Conservation (phyloP, 2,329 filamentous ascomycete genomes). For the Hypoxylon sp. region DNA sequence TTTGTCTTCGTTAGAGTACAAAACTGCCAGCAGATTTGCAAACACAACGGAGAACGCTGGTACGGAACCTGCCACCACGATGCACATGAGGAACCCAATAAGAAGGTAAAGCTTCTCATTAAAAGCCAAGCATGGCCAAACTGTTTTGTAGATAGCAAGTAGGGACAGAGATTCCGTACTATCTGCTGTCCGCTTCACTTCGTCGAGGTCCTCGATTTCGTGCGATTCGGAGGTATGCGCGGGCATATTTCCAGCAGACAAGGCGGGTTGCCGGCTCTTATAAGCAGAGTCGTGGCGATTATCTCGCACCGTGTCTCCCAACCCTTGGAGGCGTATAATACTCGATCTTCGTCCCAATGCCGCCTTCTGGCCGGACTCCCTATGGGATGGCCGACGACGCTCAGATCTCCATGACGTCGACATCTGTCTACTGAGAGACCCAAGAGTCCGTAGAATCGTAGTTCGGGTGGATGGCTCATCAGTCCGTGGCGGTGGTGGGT, state of each 20-base stretch:
- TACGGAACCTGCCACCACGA: conserved; percentile 74
- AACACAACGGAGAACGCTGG: conserved; percentile 83
- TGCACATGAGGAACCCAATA: conserved; percentile 70
- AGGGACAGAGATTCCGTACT: conserved; percentile 54
- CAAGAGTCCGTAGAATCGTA: conserved; percentile 2
- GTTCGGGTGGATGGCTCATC: neutral
- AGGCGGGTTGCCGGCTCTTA: conserved; percentile 1
- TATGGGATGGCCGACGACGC: neutral
- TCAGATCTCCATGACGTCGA: conserved; percentile 10
- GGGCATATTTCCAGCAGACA: neutral
- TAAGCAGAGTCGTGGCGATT: conserved; percentile 28
- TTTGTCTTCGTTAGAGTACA: conserved; percentile 68
- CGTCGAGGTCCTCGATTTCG: neutral
- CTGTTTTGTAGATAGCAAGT: conserved; percentile 71
- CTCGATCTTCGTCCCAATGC: conserved; percentile 28
- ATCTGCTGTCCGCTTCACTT: neutral
- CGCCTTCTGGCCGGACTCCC: neutral
- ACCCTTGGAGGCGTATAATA: conserved; percentile 40
- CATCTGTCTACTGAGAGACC: conserved; percentile 8
- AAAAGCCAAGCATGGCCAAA: conserved; percentile 74
- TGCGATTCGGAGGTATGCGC: neutral
- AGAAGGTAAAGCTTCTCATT: conserved; percentile 67
- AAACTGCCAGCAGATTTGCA: conserved; percentile 76
- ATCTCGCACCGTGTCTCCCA: conserved; percentile 41
- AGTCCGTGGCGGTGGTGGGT: neutral